These are phyloP conservation scores for Didymellaceae sp. DNA, from an alignment of 2,329 filamentous ascomycete species.

Conservation along the genomic window DNA sequence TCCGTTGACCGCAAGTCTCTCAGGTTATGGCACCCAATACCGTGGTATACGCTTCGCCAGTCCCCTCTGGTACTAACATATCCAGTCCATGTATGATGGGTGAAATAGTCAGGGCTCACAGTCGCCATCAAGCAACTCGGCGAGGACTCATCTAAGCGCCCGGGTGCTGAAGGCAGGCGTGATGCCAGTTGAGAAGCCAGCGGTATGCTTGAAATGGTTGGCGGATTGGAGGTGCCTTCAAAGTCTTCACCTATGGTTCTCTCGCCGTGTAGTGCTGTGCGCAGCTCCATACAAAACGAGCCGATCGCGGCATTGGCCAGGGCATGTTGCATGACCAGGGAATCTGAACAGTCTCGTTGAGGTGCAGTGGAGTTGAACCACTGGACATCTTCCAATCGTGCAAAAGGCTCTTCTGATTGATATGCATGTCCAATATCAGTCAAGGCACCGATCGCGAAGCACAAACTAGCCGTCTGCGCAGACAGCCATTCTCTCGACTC, in stretches of 20 bases:
- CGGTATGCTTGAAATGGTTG: slow-evolving; percentile 8
- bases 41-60: slow-evolving; percentile 20
- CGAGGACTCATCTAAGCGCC: not conserved
- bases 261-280: slow-evolving; percentile 12
- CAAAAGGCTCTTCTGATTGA: slow-evolving; percentile 13
- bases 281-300: slow-evolving; percentile 13
- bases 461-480: slow-evolving; percentile 12
- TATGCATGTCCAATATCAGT: slow-evolving; percentile 1
- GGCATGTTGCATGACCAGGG: slow-evolving; percentile 14
- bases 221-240: slow-evolving; percentile 14
- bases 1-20: slow-evolving; percentile 1
- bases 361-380: slow-evolving; percentile 12
- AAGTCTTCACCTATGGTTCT: slow-evolving; percentile 18
- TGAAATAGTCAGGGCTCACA: slow-evolving; percentile 8
- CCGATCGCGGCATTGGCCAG: slow-evolving; percentile 16
- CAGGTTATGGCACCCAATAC: slow-evolving; percentile 14
- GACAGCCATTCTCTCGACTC: slow-evolving; percentile 6
- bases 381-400: slow-evolving; percentile 14
- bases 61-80: slow-evolving; percentile 16
- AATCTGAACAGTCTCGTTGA: slow-evolving; percentile 1
- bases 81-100: slow-evolving; percentile 13
- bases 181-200: slow-evolving; percentile 4
- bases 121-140: slow-evolving; percentile 4
- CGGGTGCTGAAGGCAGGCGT: not conserved
- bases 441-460: slow-evolving; percentile 11